Evolutionary conservation across 139 green algal genomes (phyloP).

Genomic region (Desmodesmus armatus): DNA sequence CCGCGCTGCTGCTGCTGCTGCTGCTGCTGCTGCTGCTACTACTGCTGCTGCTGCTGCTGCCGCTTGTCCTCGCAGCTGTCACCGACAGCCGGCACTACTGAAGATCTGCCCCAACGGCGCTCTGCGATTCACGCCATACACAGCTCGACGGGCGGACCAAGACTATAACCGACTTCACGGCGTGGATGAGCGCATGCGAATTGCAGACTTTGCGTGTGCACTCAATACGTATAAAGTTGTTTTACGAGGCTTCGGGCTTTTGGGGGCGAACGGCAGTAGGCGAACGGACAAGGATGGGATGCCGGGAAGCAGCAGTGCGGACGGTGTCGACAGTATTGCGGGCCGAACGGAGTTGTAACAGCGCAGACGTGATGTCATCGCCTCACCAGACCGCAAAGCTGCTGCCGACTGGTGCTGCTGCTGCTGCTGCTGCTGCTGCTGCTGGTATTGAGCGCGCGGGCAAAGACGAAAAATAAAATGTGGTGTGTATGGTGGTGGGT

Average conservation of each 20-base stretch:
- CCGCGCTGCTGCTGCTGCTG: not conserved
- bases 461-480: no score
- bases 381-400: no score
- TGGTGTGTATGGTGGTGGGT: no score
- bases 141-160: not conserved
- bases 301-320: no score
- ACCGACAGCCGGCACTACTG: conserved; percentile 27
- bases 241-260: not conserved
- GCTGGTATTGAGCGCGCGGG: no score
- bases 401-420: no score
- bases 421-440: no score
- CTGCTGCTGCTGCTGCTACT: conserved; percentile 1
- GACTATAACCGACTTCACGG: conserved; percentile 2
- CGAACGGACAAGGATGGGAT: no score
- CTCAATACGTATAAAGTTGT: not conserved
- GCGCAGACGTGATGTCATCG: no score
- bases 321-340: no score
- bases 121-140: not conserved
- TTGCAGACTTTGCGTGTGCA: conserved; percentile 5
- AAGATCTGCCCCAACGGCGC: not conserved
- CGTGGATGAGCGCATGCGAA: not conserved
- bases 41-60: not conserved
- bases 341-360: no score
- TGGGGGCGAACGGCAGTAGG: no score
- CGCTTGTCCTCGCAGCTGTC: not conserved